These are phyloP conservation scores for Alloascoidea africana DNA, from an alignment of 805 yeast genomes.

Conservation along the genomic window DNA sequence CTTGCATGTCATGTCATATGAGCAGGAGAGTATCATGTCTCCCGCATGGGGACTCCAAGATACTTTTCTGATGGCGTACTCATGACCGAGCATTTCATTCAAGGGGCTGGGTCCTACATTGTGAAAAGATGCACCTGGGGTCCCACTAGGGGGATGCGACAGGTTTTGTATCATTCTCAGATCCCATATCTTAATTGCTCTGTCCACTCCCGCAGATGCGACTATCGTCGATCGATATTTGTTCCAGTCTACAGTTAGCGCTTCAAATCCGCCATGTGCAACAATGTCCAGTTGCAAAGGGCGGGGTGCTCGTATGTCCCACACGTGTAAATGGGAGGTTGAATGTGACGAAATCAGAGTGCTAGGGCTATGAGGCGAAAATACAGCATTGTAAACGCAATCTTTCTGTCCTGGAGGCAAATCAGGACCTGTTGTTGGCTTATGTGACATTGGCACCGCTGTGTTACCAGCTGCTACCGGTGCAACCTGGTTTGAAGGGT, in stretches of 20 bases:
- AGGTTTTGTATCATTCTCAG: slow-evolving; percentile 43
- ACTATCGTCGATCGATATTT: slow-evolving; percentile 68
- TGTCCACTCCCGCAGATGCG: slow-evolving; percentile 90
- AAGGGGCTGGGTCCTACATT: slow-evolving; percentile 44
- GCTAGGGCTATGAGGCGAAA: slow-evolving; percentile 75
- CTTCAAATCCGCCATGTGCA: slow-evolving; percentile 72
- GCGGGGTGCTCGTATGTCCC: slow-evolving; percentile 67
- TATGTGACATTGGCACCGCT: slow-evolving; percentile 21
- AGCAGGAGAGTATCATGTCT: slow-evolving; percentile 53
- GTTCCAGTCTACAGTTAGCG: slow-evolving; percentile 77
- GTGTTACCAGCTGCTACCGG: slow-evolving; percentile 15
- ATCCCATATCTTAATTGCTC: slow-evolving; percentile 77
- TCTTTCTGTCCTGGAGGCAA: slow-evolving; percentile 21
- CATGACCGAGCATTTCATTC: slow-evolving; percentile 76
- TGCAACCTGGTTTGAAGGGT: slow-evolving; percentile 5
- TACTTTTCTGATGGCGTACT: slow-evolving; percentile 71
- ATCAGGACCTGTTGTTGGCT: slow-evolving; percentile 15
- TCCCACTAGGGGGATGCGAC: slow-evolving; percentile 18
- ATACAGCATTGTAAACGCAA: slow-evolving; percentile 68
- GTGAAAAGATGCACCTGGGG: slow-evolving; percentile 22
- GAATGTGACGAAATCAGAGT: slow-evolving; percentile 58
- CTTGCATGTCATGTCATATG: slow-evolving; percentile 87
- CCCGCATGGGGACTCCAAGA: slow-evolving; percentile 84
- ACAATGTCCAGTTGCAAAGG: slow-evolving; percentile 43
- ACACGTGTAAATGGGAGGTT: slow-evolving; percentile 57